These are phyloP conservation scores for Phanerochaete sordida DNA, from an alignment of 768 basidiomycete genomes.

Conservation along the genomic window DNA sequence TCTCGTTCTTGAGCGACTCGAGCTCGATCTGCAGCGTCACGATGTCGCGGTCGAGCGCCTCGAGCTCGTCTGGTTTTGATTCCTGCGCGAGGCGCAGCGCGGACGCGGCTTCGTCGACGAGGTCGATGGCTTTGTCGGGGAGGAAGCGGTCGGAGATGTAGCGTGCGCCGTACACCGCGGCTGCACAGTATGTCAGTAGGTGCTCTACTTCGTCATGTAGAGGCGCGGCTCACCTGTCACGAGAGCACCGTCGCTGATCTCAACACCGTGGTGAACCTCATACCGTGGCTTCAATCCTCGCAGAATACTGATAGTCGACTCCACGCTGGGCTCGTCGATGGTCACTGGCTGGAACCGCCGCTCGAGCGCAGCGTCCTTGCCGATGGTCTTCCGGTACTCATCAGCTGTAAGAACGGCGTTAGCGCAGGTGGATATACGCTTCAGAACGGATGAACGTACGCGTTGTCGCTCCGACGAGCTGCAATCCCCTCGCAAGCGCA, in stretches of 20 bases:
- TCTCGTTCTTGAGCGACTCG: constrained; percentile 86
- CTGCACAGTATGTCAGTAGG: neutral
- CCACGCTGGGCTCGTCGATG: constrained; percentile 86
- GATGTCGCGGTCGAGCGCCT: constrained; percentile 77
- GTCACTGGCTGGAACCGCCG: constrained; percentile 81
- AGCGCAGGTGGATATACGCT: neutral
- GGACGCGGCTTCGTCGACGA: constrained; percentile 92
- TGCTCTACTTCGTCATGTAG: too few relatives aligned
- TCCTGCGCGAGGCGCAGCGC: constrained; percentile 85
- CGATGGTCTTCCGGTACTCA: constrained; percentile 89
- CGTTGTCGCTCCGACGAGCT: constrained; percentile 89
- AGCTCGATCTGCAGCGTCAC: constrained; percentile 87
- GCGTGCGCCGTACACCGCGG: constrained; percentile 79
- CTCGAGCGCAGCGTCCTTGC: constrained; percentile 88
- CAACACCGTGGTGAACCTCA: constrained; percentile 92
- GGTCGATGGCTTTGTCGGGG: constrained; percentile 89
- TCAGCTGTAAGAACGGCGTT: constrained; percentile 45
- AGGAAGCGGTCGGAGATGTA: constrained; percentile 87
- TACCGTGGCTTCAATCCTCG: constrained; percentile 82
- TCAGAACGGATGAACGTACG: constrained; percentile 41
- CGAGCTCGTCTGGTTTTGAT: constrained; percentile 82
- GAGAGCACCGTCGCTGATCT: constrained; percentile 83
- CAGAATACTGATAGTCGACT: constrained; percentile 81
- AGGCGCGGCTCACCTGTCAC: constrained; percentile 52
- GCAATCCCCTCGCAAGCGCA: constrained; percentile 80